Evolutionary conservation across 164 flowering plant species (phyloP).

Genomic region (Tetracentron sinense): DNA sequence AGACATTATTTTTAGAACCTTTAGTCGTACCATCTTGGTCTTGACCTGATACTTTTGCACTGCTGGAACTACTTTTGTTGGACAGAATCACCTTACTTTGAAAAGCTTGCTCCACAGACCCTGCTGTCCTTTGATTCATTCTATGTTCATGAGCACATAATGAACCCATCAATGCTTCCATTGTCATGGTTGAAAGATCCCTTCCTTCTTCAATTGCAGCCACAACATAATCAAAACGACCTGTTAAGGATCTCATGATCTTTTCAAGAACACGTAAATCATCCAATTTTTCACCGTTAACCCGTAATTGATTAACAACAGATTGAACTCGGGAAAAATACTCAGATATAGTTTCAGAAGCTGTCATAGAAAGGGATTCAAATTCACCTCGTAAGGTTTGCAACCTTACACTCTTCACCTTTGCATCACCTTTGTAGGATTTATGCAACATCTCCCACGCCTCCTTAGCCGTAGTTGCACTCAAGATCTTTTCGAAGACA

Average conservation of each 20-base stretch:
- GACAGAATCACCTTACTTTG: conserved; percentile 6
- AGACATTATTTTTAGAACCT: not conserved
- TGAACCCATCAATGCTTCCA: too few relatives aligned
- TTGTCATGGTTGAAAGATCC: conserved; percentile 7
- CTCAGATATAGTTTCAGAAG: conserved; percentile 8
- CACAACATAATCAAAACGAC: conserved; percentile 13
- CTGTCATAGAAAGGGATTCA: conserved; percentile 4
- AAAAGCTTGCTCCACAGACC: conserved; percentile 10
- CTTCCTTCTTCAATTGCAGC: conserved; percentile 13
- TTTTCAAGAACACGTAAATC: conserved; percentile 7
- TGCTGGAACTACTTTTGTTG: not conserved
- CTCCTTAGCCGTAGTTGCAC: conserved; percentile 1
- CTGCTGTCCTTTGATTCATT: conserved; percentile 1
- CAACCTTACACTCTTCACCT: conserved; percentile 2
- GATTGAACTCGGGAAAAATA: conserved; percentile 13
- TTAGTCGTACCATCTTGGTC: too few relatives aligned
- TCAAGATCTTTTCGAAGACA: conserved; percentile 3
- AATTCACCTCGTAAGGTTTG: conserved; percentile 13
- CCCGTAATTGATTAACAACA: conserved; percentile 13
- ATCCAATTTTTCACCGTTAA: conserved; percentile 9
- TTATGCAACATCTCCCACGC: not conserved
- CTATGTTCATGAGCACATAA: not conserved
- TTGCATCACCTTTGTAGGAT: conserved; percentile 1
- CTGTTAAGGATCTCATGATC: conserved; percentile 7
- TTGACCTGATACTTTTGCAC: not conserved